phyloP scores from a whole-genome alignment of 2,329 filamentous ascomycete genomes.

The Fonsecaea nubica region DNA sequence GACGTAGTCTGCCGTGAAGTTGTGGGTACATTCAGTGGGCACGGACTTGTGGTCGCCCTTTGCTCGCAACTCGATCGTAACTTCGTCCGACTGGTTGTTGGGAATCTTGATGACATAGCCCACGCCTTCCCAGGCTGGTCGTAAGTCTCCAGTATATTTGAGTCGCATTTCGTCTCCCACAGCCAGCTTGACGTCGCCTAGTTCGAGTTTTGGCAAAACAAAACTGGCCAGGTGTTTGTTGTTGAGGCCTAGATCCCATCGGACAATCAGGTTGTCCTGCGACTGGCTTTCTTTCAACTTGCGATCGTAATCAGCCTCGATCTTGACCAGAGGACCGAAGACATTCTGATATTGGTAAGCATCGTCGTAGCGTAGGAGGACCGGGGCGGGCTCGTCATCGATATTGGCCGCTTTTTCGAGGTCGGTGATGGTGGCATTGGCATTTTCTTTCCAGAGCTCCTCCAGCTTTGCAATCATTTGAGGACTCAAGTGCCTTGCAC shows the following conservation, averaged over 20 bases:
- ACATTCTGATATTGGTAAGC: conserved; percentile 99
- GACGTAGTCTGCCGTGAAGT: conserved; percentile 98
- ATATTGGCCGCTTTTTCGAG: conserved; percentile 89
- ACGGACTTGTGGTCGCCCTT: conserved; percentile 96
- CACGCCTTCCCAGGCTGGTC: conserved; percentile 92
- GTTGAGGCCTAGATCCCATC: conserved; percentile 94
- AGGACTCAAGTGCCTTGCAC: conserved; percentile 88
- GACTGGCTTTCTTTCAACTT: conserved; percentile 98
- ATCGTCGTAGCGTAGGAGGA: conserved; percentile 92
- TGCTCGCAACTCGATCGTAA: conserved; percentile 90
- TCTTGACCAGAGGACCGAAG: conserved; percentile 96
- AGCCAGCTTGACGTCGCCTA: conserved; percentile 95
- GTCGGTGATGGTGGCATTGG: conserved; percentile 84
- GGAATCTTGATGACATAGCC: conserved; percentile 99
- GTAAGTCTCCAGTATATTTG: conserved; percentile 92
- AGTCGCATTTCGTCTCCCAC: conserved; percentile 98
- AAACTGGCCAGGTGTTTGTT: conserved; percentile 98
- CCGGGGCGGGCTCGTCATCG: conserved; percentile 93
- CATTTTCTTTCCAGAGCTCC: conserved; percentile 98
- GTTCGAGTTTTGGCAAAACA: conserved; percentile 92
- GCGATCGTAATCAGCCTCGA: conserved; percentile 98
- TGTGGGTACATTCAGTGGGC: conserved; percentile 93
- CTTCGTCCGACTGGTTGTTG: conserved; percentile 98
- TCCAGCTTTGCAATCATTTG: conserved; percentile 96
- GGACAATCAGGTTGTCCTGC: conserved; percentile 90